Evolutionary conservation across 257 asterid species (phyloP).

Genomic region (Solanum corneliomulleri): DNA sequence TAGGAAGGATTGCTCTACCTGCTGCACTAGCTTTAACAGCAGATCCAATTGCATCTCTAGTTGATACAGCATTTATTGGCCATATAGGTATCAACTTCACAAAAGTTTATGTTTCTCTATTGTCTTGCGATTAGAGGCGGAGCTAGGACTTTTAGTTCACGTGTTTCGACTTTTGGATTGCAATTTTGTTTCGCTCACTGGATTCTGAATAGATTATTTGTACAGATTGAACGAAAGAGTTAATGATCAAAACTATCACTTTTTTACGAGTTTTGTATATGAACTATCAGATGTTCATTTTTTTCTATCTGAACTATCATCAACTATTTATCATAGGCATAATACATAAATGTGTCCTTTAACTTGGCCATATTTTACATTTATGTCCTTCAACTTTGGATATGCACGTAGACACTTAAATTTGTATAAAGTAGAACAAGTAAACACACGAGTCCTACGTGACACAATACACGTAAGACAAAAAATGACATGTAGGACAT

Average conservation of each 20-base stretch:
- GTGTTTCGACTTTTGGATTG: neutral
- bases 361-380: too few species aligned
- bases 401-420: too few species aligned
- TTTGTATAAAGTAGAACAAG: too few species aligned
- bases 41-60: slow-evolving; percentile 80
- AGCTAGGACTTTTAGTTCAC: neutral
- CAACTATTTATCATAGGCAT: neutral
- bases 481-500: too few species aligned
- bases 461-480: too few species aligned
- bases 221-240: neutral
- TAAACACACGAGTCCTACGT: too few species aligned
- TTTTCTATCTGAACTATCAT: neutral
- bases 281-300: neutral
- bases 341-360: too few species aligned
- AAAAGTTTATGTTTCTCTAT: neutral
- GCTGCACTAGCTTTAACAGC: slow-evolving; percentile 78
- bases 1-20: slow-evolving; percentile 52
- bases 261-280: neutral
- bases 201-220: neutral
- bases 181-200: neutral
- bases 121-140: neutral
- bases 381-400: too few species aligned
- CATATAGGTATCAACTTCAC: slow-evolving; percentile 42
- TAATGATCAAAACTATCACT: neutral
- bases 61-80: slow-evolving; percentile 76